phyloP scores from a whole-genome alignment of 2,329 filamentous ascomycete species.

The Teratosphaeriaceae sp. region DNA sequence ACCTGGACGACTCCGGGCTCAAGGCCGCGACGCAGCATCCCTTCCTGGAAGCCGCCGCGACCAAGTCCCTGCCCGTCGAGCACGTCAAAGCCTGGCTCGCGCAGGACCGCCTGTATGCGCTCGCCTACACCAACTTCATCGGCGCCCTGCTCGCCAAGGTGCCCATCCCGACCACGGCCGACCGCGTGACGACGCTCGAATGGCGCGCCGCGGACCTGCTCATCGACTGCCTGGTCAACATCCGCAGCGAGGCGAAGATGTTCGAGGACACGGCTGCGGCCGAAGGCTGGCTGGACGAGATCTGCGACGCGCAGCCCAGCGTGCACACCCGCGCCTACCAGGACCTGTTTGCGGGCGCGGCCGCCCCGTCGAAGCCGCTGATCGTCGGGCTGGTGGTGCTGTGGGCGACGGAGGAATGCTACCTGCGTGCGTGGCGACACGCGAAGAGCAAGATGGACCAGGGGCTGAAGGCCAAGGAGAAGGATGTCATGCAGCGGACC shows the following conservation, averaged over 20 bases:
- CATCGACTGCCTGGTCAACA: conserved; percentile 58
- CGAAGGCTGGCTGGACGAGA: conserved; percentile 37
- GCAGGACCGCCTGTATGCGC: conserved; percentile 65
- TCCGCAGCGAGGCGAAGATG: conserved; percentile 58
- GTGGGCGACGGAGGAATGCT: conserved; percentile 64
- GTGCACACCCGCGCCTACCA: conserved; percentile 40
- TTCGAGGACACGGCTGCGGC: conserved; percentile 56
- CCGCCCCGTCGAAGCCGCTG: conserved; percentile 44
- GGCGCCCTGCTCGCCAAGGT: conserved; percentile 57
- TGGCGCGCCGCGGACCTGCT: conserved; percentile 55
- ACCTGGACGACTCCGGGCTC: conserved; percentile 42
- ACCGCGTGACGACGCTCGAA: conserved; percentile 42
- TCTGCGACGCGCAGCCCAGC: conserved; percentile 35
- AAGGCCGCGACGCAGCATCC: conserved; percentile 56
- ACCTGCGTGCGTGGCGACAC: conserved; percentile 42
- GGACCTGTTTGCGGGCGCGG: conserved; percentile 52
- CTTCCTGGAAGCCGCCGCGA: conserved; percentile 59
- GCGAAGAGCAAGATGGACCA: conserved; percentile 30
- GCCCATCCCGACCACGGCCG: conserved; percentile 41
- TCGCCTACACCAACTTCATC: conserved; percentile 62
- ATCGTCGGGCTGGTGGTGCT: conserved; percentile 64
- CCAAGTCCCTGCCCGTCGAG: conserved; percentile 52
- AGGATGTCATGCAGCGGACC: conserved; percentile 42
- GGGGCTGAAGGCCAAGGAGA: conserved; percentile 20
- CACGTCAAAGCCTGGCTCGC: conserved; percentile 60